Evolutionary conservation across 2,329 filamentous ascomycete species (phyloP), one percentile per base, ranked within the genome.

Genomic region (Dendrostoma leiphaemia): DNA sequence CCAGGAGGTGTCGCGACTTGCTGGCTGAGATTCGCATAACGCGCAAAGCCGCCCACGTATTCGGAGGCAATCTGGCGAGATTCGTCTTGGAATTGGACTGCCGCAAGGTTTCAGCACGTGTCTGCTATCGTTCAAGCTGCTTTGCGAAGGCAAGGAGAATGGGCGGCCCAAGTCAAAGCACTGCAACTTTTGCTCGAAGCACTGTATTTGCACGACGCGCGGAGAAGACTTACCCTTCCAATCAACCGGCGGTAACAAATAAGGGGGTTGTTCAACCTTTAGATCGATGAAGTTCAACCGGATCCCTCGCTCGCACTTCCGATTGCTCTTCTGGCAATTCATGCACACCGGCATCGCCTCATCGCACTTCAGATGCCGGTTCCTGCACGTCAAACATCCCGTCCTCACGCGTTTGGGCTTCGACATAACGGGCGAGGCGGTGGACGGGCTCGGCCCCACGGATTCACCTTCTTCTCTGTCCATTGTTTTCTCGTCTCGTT

Each of bases 251-350:
- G 78, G 80, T 5, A 80, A 77, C 23, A 88, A 74, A 46, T 81
- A 80, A 10, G 84, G 86, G 49, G 87, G 90, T 47, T 77, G 74
- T 64, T 89, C 84, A 53, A 88, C 85, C 58, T 87, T 86, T 3
- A 87, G 88, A 66, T 96, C 91, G 62, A 96, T 91, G 65, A 96
- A 97, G 72, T 96, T 97, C 37, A 97, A 77, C 34, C 90, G 83
- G 48, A 97, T 78, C 17, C 92, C 93, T 62, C 91, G 84, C 68
- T 92, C 91, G 75, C 93, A 97, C 54, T 86, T 77, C 48, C 93
- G 80, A 64, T 85, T 92, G 49, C 92, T 94, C 72, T 96, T 97
- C 56, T 84, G 83, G 71, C 93, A 97, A 65, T 97, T 97, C 63
- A 88, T 77, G 60, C 81, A 84, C 31, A 78, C 74, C 6, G 80